Conservation (phyloP, 208 protist genomes). For the Novymonas esmeraldas region DNA sequence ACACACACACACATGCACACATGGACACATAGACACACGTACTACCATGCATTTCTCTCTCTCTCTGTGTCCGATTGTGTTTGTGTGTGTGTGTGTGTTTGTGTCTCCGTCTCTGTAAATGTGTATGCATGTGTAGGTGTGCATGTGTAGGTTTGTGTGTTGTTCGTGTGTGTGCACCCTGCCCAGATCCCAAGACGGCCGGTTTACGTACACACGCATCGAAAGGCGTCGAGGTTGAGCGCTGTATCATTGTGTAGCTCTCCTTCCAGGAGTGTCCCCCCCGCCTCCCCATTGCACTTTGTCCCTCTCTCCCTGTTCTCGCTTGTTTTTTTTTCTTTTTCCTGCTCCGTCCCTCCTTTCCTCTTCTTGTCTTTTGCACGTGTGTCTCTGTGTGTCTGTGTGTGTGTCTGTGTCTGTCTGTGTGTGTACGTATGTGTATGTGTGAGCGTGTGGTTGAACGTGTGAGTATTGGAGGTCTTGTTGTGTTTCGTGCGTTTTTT, state of each 20-base stretch:
- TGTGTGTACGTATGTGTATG: background rate
- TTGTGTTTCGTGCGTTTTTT: background rate
- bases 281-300: background rate
- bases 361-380: background rate
- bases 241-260: no score
- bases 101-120: background rate
- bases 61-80: conserved; percentile 1
- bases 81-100: background rate
- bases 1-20: no score
- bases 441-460: background rate
- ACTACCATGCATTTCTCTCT: no score
- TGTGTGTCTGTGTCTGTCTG: background rate
- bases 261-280: no score
- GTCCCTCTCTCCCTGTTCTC: background rate
- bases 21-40: no score
- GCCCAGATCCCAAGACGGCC: no score
- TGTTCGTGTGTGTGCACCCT: no score
- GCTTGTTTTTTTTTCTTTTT: conserved; percentile 4
- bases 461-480: background rate
- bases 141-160: background rate
- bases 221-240: no score
- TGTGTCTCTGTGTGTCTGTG: conserved; percentile 5
- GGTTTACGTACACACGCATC: no score
- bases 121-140: background rate
- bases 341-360: background rate